These are phyloP conservation scores for Citrus australasica DNA, from an alignment of 345 rosid species.

Conservation along the genomic window DNA sequence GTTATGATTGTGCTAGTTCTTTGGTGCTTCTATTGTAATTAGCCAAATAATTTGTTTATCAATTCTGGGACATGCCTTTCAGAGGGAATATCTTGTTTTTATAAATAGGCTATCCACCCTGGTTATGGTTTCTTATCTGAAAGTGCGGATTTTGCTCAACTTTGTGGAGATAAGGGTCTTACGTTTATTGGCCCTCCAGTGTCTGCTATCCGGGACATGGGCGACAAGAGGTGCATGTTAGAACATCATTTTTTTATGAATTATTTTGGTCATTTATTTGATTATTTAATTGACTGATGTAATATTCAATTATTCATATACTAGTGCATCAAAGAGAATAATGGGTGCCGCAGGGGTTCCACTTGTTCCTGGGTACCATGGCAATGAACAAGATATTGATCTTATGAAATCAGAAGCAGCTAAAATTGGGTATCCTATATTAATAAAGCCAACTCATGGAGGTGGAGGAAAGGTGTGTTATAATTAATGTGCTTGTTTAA, in stretches of 20 bases:
- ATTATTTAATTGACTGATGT: slow-evolving; percentile 1
- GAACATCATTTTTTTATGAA: background rate
- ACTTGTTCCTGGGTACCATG: slow-evolving; percentile 94
- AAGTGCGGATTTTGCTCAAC: slow-evolving; percentile 76
- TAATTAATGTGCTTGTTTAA: background rate
- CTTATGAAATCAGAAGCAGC: slow-evolving; percentile 83
- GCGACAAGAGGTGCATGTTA: slow-evolving; percentile 74
- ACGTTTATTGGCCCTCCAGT: slow-evolving; percentile 88
- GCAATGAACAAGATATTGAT: slow-evolving; percentile 76
- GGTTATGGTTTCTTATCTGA: slow-evolving; percentile 93
- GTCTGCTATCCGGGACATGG: slow-evolving; percentile 95
- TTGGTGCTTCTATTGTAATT: background rate
- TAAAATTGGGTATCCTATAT: slow-evolving; percentile 79
- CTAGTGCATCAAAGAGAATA: slow-evolving; percentile 90
- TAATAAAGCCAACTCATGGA: slow-evolving; percentile 95
- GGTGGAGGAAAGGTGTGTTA: slow-evolving; percentile 86
- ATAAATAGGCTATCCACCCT: slow-evolving; percentile 80
- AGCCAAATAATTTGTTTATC: slow-evolving; percentile 5
- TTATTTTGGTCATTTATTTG: background rate
- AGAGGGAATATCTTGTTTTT: slow-evolving; percentile 22
- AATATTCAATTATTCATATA: slow-evolving; percentile 17
- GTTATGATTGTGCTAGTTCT: background rate
- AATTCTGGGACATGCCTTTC: slow-evolving; percentile 6
- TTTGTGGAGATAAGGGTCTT: slow-evolving; percentile 75
- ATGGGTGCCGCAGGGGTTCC: slow-evolving; percentile 99